These are phyloP conservation scores for Erysimum cheiranthoides DNA, from an alignment of 345 rosid genomes.

Conservation along the genomic window DNA sequence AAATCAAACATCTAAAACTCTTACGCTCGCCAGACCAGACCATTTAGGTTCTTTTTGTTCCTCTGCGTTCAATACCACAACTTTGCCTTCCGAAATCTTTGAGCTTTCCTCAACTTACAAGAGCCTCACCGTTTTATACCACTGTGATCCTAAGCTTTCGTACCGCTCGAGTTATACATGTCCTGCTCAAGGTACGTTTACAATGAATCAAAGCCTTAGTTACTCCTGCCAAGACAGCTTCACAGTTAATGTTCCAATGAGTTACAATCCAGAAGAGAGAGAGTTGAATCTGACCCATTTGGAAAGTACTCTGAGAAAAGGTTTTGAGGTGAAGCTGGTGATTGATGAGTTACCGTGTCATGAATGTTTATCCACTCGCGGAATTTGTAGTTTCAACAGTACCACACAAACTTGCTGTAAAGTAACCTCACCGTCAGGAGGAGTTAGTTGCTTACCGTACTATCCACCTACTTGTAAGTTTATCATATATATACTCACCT, in stretches of 20 bases:
- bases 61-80: background rate
- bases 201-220: no score
- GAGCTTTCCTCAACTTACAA: no score
- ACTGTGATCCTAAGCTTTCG: no score
- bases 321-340: background rate
- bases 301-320: background rate
- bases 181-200: no score
- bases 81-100: slow-evolving; percentile 1
- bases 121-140: background rate
- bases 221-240: background rate
- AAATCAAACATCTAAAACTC: background rate
- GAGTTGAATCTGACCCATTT: background rate
- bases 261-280: background rate
- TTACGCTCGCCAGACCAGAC: background rate
- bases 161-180: no score
- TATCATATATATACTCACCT: no score
- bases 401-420: no score
- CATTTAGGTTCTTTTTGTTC: background rate
- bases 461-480: no score
- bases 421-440: background rate
- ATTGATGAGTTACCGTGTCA: background rate
- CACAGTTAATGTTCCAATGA: background rate
- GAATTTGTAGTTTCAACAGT: background rate
- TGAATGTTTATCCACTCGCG: background rate
- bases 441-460: no score